Percentiles rank a stretch among this genome's conserved stretches.
These are phyloP conservation scores for Paramecium pentaurelia DNA, from an alignment of 73 alveolate genomes.

Conservation along the genomic window DNA sequence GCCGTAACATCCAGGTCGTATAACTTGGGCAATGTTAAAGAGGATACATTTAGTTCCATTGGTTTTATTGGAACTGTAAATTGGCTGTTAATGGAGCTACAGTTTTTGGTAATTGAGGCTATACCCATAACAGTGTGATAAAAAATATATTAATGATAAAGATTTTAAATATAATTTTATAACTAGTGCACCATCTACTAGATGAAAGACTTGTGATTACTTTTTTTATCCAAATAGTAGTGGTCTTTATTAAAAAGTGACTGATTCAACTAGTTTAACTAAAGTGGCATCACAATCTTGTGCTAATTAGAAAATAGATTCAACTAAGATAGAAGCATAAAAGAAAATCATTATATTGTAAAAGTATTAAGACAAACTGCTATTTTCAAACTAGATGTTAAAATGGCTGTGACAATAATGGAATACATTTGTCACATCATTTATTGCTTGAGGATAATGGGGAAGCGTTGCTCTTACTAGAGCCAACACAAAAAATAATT, in stretches of 20 bases:
- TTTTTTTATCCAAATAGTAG: background rate
- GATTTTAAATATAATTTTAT: background rate
- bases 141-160: background rate
- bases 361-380: background rate
- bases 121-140: background rate
- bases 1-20: too few species aligned
- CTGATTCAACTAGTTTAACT: background rate
- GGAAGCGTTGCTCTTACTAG: too few species aligned
- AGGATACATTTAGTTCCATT: too few species aligned
- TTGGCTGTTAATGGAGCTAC: background rate
- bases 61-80: background rate
- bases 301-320: background rate
- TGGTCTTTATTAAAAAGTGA: background rate
- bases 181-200: background rate
- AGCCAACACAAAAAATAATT: too few species aligned
- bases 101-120: background rate
- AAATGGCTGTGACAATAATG: background rate
- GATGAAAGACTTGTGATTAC: background rate
- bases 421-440: background rate
- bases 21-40: too few species aligned
- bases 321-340: background rate
- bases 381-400: background rate
- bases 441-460: background rate
- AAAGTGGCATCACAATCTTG: background rate
- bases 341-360: background rate